A percentile compares a stretch with the other conserved stretches of the same genome.
Evolutionary conservation across 352 stramenopile genomes (phyloP).

Genomic region (Peronospora destructor): DNA sequence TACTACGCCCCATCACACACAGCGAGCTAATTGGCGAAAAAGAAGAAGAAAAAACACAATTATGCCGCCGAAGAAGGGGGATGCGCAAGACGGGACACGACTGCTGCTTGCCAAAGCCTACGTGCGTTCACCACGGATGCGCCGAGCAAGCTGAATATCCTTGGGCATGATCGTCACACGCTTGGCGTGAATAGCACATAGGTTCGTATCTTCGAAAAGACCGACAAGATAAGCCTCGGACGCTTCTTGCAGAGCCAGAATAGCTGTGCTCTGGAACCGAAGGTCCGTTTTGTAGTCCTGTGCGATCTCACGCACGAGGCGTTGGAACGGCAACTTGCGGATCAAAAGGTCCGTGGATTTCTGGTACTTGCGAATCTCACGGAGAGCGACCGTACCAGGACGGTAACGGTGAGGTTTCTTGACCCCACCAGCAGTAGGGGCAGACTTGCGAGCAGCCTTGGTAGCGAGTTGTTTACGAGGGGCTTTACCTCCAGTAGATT

Average conservation of each 20-base stretch:
- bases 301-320: slow-evolving; percentile 93
- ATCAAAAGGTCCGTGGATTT: slow-evolving; percentile 93
- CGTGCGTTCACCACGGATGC: slow-evolving; percentile 86
- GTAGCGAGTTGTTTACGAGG: slow-evolving; percentile 91
- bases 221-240: slow-evolving; percentile 91
- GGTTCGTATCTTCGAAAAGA: slow-evolving; percentile 94
- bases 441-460: slow-evolving; percentile 90
- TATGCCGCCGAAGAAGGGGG: background rate
- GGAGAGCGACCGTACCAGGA: slow-evolving; percentile 82
- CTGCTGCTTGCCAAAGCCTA: slow-evolving; percentile 26
- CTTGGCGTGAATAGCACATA: slow-evolving; percentile 94
- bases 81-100: slow-evolving; percentile 1
- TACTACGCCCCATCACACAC: slow-evolving; percentile 30
- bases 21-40: slow-evolving; percentile 32
- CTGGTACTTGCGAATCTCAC: slow-evolving; percentile 96
- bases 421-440: slow-evolving; percentile 87
- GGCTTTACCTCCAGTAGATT: slow-evolving; percentile 91
- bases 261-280: slow-evolving; percentile 92
- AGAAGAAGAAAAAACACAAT: slow-evolving; percentile 20
- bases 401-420: slow-evolving; percentile 86
- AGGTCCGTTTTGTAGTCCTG: slow-evolving; percentile 96
- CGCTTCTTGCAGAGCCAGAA: slow-evolving; percentile 88
- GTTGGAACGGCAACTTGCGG: slow-evolving; percentile 93
- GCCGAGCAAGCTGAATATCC: slow-evolving; percentile 92
- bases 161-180: slow-evolving; percentile 96